Conservation (phyloP, 345 rosid genomes). For the Populus simonii region DNA sequence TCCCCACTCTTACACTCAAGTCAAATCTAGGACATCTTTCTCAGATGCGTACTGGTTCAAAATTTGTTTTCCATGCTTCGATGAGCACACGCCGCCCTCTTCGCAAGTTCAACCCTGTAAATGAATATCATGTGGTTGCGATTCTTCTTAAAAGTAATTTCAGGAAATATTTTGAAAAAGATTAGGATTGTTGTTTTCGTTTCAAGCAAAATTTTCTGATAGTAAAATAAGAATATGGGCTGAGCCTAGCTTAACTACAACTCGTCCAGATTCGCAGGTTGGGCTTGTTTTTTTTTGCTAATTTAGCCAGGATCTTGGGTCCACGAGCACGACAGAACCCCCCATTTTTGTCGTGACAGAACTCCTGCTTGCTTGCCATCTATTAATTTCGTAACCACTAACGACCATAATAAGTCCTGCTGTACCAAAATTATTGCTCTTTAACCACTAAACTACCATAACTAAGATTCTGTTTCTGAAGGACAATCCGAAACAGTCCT, state of each 20-base stretch:
- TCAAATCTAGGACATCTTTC: too few relatives aligned
- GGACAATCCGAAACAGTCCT: background rate
- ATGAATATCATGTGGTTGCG: background rate
- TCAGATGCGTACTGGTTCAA: too few relatives aligned
- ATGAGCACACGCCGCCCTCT: background rate
- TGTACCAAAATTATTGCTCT: background rate
- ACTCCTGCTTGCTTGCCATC: background rate
- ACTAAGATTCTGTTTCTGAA: background rate
- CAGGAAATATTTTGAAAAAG: too few relatives aligned
- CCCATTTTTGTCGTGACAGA: background rate
- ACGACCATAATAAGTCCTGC: background rate
- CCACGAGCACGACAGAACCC: background rate
- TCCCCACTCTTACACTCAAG: too few relatives aligned
- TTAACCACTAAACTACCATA: too few relatives aligned
- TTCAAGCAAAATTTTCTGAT: background rate
- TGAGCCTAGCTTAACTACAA: background rate
- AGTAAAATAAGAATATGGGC: background rate
- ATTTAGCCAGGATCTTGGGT: background rate
- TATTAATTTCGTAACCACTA: background rate
- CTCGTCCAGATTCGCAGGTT: background rate
- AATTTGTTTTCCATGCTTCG: background rate
- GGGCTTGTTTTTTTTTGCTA: background rate
- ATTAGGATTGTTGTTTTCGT: too few relatives aligned
- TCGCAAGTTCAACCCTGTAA: background rate
- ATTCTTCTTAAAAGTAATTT: too few relatives aligned